phyloP scores from a whole-genome alignment of 208 protist species.

The Porcisia hertigi region DNA sequence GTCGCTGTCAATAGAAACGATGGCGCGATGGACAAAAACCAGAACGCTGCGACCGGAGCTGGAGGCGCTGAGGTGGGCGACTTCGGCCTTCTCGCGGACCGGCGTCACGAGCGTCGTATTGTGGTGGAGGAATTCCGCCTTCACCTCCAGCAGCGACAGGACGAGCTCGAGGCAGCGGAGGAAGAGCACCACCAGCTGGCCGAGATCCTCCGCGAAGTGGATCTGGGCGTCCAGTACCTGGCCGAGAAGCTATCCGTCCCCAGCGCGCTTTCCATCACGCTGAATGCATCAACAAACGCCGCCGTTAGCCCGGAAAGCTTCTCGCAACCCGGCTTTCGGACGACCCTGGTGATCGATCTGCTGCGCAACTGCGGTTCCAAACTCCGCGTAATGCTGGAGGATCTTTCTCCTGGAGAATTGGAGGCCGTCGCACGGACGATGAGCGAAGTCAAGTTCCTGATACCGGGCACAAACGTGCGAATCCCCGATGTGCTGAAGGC shows the following conservation, averaged over 20 bases:
- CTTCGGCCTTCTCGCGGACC: constrained; percentile 60
- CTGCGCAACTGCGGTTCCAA: constrained; percentile 57
- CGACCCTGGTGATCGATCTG: constrained; percentile 40
- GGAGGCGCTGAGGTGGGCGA: constrained; percentile 29
- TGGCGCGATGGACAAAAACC: constrained; percentile 10
- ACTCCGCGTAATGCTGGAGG: constrained; percentile 71
- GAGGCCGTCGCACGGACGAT: constrained; percentile 38
- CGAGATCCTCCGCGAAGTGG: constrained; percentile 82
- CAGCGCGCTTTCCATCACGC: background rate
- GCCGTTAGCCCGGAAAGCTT: constrained; percentile 1
- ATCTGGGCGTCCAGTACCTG: constrained; percentile 89
- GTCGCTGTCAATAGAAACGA: constrained; percentile 7
- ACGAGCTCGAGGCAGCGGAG: constrained; percentile 61
- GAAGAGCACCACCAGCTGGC: constrained; percentile 66
- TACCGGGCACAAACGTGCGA: constrained; percentile 53
- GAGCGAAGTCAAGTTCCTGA: constrained; percentile 28
- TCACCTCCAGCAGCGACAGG: constrained; percentile 72
- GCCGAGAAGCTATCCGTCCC: constrained; percentile 76
- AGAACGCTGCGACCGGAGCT: constrained; percentile 1
- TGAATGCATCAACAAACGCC: constrained; percentile 7
- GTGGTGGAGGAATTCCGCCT: constrained; percentile 91
- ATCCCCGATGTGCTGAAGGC: constrained; percentile 44
- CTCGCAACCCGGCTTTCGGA: constrained; percentile 8
- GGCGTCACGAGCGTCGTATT: constrained; percentile 48
- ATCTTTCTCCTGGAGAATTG: constrained; percentile 51